phyloP scores from a whole-genome alignment of 371 early-diverging fungal genomes.

The Thermomucor indicae-seudaticae region DNA sequence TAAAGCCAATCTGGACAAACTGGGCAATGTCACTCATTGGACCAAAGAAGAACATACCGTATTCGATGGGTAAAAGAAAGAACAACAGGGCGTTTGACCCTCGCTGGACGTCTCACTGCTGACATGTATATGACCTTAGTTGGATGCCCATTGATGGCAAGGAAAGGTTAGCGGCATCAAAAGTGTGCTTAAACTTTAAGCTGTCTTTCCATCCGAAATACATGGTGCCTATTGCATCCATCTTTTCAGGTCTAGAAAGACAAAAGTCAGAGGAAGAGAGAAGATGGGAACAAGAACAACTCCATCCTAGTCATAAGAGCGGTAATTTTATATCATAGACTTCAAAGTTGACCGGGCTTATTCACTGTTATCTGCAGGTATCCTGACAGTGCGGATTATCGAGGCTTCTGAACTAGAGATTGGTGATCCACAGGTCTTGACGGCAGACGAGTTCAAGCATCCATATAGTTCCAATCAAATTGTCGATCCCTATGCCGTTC shows the following conservation, averaged over 20 bases:
- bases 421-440: constrained; percentile 21
- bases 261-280: neutral
- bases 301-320: constrained; percentile 7
- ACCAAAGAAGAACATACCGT: constrained; percentile 16
- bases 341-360: no score
- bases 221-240: constrained; percentile 1
- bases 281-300: constrained; percentile 6
- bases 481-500: constrained; percentile 28
- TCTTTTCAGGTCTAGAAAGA: constrained; percentile 3
- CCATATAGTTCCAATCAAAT: constrained; percentile 21
- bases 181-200: constrained; percentile 15
- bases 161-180: constrained; percentile 4
- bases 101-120: no score
- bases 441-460: constrained; percentile 19
- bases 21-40: constrained; percentile 21
- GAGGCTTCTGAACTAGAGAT: constrained; percentile 31
- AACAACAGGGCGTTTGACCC: no score
- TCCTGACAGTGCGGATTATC: constrained; percentile 17
- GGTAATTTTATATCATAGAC: constrained; percentile 5
- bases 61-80: constrained; percentile 21
- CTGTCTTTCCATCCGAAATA: constrained; percentile 35
- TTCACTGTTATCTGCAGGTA: constrained; percentile 1
- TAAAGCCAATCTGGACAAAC: constrained; percentile 12
- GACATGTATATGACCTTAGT: constrained; percentile 1
- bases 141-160: constrained; percentile 29